Evolutionary conservation across 805 yeast species (phyloP), one percentile per base, ranked within the genome.

Genomic region (Grigorovia humatica): DNA sequence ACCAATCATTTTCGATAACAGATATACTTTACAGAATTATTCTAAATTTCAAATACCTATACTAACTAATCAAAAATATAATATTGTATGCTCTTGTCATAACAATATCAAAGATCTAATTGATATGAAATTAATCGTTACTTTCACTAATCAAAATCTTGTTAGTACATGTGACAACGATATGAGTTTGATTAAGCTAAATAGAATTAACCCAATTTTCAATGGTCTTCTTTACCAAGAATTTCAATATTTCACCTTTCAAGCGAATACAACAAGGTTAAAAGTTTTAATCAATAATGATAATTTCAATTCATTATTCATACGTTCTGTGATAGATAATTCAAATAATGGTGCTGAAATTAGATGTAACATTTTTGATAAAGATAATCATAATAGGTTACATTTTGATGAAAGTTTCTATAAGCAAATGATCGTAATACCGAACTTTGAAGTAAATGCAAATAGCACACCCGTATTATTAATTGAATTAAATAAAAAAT

Each of bases 161-260:
- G 8, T 12, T 9, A 13, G 3, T 32, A 32, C 4, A 32, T 32
- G 38, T 32, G 15, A 8, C 15, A 4, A 13, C 4, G 38, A 32
- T 32, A 32, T 32, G 38, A 32, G 38, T 32, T 12, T 12, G 15
- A 12, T 32, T 3, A 32, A 32, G 15, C 8, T 32, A 32, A 32
- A 8, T 32, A 32, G 8, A 13, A 32, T 32, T 12, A 32, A 32
- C 38, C 38, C 38, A 32, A 32, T 32, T 12, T 32, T 32, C 52
- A 66, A 65, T n/a, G 60, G 58, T 5, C 48, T 58, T 9, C 59
- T 61, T 6, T 57, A 59, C 38, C 64, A 62, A 18, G 19, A 48
- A 9, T 45, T 44, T 6, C 46, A 44, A 19, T 44, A 48, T 9
- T 47, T 55, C 15, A 7, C 9, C 1, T 61, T 64, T 56, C 20